A percentile compares a stretch with the other conserved stretches of the same genome.
Conservation (phyloP, 1,284 basidiomycete genomes). For the Irpex sp. region DNA sequence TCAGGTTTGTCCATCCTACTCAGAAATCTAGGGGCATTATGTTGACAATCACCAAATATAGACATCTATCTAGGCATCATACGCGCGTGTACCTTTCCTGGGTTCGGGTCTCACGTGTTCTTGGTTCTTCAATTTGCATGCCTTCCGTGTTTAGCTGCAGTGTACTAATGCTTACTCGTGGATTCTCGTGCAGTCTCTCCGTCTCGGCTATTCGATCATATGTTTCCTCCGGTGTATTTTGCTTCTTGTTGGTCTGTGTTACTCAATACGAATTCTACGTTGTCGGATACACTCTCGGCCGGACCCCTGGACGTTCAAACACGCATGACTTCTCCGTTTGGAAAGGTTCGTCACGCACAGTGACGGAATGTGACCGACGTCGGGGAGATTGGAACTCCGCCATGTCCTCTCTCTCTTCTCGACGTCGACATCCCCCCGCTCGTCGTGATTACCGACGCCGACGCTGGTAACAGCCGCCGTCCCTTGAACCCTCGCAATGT, state of each 20-base stretch:
- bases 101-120: too few species aligned
- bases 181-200: too few species aligned
- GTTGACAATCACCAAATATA: not conserved
- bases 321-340: not conserved
- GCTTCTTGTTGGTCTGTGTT: too few species aligned
- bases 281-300: too few species aligned
- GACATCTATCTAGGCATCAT: not conserved
- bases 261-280: too few species aligned
- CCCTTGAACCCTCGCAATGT: not conserved
- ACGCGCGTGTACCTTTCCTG: too few species aligned
- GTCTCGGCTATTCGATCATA: too few species aligned
- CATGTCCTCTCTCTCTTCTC: slow-evolving; percentile 13
- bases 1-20: not conserved
- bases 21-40: not conserved
- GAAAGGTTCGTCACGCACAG: not conserved
- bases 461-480: not conserved
- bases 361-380: slow-evolving; percentile 14
- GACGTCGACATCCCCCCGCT: slow-evolving; percentile 18
- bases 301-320: not conserved
- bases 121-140: too few species aligned
- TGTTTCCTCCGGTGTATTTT: too few species aligned
- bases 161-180: too few species aligned
- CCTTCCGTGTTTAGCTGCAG: too few species aligned
- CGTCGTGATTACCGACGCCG: not conserved
- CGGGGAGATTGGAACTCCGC: slow-evolving; percentile 20